Base-by-base conservation (phyloP, 441 rosid genomes). In the Eruca vesicaria region DNA sequence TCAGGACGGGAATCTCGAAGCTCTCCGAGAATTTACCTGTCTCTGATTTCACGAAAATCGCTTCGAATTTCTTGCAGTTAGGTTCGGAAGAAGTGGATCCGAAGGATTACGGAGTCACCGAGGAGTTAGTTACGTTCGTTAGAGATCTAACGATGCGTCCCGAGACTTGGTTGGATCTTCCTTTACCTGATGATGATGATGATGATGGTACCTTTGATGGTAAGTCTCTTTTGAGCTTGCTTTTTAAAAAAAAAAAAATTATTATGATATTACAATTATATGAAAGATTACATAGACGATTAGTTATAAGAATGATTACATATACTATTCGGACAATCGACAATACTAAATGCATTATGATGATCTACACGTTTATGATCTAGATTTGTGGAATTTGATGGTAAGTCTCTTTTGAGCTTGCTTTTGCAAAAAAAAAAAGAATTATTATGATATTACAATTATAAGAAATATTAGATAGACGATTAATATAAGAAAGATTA, bases 31-130 rank as follows among this genome's bases (percentile, higher is more conserved):
- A 93, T 69, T 84, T 83, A 38, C 79, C 86, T 3, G 81, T 75
- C 10, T 91, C 98, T 64, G 99, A 93, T 87, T 80, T 95, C 83
- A 79, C 97, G 1, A 95, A 93, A 89, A 90, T 95, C 57, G 97
- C 98, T 2, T 87, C 98, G 7, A 88, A 84, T 73, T 82, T 95
- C 52, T 87, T 95, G 15, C 96, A 89, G 78, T 57, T 93, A 32
- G 88, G 90, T 19, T 78, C 90, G 2, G 98, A 91, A 55, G 76
- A 32, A 9, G 82, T 72, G 62, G 76, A 81, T 63, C 83, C 82
- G 0, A 72, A 78, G 50, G 69, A 60, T 65, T 71, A 48, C 29
- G 99, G 99, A 62, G 89, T 95, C 29, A 90, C 88, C 0, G 90
- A 87, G 76, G 99, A 91, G 68, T 84, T 89, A 10, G 81, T 91